These are phyloP conservation scores for Paradendryphiella salina DNA, from an alignment of 2,329 filamentous ascomycete genomes.

Conservation along the genomic window DNA sequence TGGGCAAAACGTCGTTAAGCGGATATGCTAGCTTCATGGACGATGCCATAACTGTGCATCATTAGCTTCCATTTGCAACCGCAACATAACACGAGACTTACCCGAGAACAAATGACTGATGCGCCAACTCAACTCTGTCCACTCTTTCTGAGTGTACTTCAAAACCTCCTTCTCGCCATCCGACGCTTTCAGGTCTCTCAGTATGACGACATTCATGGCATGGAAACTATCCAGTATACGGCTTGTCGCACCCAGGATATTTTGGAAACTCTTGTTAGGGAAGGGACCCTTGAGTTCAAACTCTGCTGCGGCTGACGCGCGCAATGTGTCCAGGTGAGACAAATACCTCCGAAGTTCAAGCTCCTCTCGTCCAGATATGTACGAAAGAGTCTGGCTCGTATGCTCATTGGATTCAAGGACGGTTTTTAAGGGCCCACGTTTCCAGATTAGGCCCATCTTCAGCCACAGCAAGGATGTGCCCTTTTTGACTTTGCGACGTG, in stretches of 20 bases:
- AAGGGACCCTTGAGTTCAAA: constrained; percentile 90
- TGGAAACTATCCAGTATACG: constrained; percentile 92
- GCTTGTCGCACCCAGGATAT: constrained; percentile 77
- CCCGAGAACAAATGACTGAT: constrained; percentile 82
- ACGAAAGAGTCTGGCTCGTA: constrained; percentile 53
- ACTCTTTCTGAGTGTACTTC: constrained; percentile 75
- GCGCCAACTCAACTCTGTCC: constrained; percentile 77
- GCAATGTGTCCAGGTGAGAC: constrained; percentile 72
- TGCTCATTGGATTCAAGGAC: constrained; percentile 54
- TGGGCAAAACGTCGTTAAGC: constrained; percentile 84
- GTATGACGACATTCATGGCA: constrained; percentile 90
- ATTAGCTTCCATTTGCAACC: constrained; percentile 15
- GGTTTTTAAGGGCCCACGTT: constrained; percentile 80
- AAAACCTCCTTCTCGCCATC: constrained; percentile 81
- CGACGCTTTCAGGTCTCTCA: constrained; percentile 74
- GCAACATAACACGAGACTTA: constrained; percentile 37
- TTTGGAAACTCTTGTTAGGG: constrained; percentile 70
- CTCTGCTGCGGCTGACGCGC: constrained; percentile 74
- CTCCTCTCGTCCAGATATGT: constrained; percentile 88
- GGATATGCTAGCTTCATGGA: constrained; percentile 95
- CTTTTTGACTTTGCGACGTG: constrained; percentile 82
- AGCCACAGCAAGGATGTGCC: constrained; percentile 90
- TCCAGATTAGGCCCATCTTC: constrained; percentile 95
- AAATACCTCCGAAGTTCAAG: constrained; percentile 80
- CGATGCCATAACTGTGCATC: constrained; percentile 71